Evolutionary conservation across 2,329 filamentous ascomycete genomes (phyloP).

Genomic region (Calonectria naviculata): DNA sequence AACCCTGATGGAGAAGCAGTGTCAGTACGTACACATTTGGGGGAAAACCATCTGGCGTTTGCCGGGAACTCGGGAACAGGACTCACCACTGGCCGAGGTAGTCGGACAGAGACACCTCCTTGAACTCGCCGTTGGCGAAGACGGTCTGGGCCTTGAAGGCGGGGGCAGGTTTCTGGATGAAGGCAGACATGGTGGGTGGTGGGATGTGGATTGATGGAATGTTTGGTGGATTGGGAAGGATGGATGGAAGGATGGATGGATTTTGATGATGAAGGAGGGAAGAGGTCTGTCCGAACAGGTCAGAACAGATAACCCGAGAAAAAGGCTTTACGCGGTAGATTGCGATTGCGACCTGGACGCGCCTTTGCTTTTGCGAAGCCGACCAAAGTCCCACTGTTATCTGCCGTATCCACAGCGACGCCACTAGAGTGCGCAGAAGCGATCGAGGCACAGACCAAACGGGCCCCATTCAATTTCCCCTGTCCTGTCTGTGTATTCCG

Average conservation of each 20-base stretch:
- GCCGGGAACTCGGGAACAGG: not conserved
- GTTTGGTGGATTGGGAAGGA: not conserved
- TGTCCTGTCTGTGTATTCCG: not conserved
- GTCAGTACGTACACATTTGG: not conserved
- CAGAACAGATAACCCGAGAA: not conserved
- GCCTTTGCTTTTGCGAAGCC: not conserved
- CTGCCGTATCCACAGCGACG: conserved; percentile 5
- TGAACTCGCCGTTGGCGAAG: conserved; percentile 60
- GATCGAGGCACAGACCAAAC: not conserved
- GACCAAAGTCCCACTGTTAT: conserved; percentile 1
- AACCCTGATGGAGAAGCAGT: conserved; percentile 57
- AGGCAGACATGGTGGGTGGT: conserved; percentile 53
- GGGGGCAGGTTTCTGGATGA: conserved; percentile 61
- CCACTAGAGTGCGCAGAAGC: not conserved
- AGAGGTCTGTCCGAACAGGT: not conserved
- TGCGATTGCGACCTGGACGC: not conserved
- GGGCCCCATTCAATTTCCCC: not conserved
- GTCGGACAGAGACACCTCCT: conserved; percentile 57
- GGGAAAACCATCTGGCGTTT: not conserved
- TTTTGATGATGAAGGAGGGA: not conserved
- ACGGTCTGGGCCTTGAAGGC: conserved; percentile 61
- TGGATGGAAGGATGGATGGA: not conserved
- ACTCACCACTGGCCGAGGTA: conserved; percentile 59
- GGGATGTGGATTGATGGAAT: no score
- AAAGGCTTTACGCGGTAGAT: conserved; percentile 2